Evolutionary conservation across 1,139 yeast species (phyloP), one percentile per base, ranked within the genome.

Genomic region (Taphrina confusa): DNA sequence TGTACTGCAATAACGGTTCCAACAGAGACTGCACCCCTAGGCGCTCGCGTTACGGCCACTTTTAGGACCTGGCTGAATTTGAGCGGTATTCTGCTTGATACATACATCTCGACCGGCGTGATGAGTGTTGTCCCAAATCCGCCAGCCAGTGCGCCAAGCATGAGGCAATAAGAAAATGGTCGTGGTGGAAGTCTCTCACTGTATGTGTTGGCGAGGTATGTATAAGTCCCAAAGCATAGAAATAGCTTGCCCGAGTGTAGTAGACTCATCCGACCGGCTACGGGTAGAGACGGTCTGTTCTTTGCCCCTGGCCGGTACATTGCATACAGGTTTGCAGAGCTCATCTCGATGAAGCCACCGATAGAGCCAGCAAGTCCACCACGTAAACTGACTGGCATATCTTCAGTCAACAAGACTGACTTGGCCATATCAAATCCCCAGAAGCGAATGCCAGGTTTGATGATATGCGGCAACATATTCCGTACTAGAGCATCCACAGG

Each of bases 1-100:
- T 47, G 52, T 9, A 47, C 52, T 16, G 52, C 52, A 20, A 47
- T 47, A 31, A 47, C 52, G 12, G 52, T 47, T 12, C 52, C 52
- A 12, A 47, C 52, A n/a, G 31, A 31, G 18, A 47, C 42, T n/a
- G 52, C 52, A 11, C 52, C 52, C 4, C 52, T 12, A 9, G 52
- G 52, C n/a, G 52, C 52, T 6, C 52, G 27, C 4, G 52, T 14
- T 9, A 47, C 12, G 8, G 52, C 52, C 8, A 12, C 28, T 34
- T 16, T 34, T 34, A 42, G n/a, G 18, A 16, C 40, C 58, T n/a
- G 27, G 27, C 27, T 12, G 12, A 30, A 16, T 2, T 30, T 16
- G 28, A 33, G 40, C 16, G 42, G 49, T 6, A 34, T 25, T 34
- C 25, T 23, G 11, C 27, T n/a, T 18, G 36, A 31, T 14, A 28